Base-by-base conservation (phyloP, 2,329 filamentous ascomycete species). In the Hypoxylon rubiginosum region DNA sequence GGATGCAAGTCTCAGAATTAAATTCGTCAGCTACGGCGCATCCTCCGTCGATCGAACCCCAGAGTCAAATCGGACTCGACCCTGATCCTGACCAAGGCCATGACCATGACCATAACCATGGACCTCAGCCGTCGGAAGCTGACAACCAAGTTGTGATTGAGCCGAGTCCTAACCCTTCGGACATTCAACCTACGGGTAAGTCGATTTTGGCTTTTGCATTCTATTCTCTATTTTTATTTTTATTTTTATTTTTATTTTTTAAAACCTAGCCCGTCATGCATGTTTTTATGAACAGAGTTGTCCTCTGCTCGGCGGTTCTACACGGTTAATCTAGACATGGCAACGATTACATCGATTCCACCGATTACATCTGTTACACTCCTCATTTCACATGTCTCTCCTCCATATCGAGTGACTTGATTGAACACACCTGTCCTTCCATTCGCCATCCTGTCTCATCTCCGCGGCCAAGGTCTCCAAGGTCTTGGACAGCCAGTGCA, bases 11-110 rank as follows among this genome's bases (percentile, higher is more conserved):
- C 67, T 63, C 66, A 59, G 58, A 71, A 59, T 56, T 36, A 66
- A 64, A 62, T 32, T 68, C 70, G 61, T 66, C 70, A 65, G 70
- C 64, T 66, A 66, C 71, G 64, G 69, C 58, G 58, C 63, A 64
- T 59, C 55, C 68, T 51, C 62, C 66, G 62, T 70, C 67, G 55
- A 71, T 71, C 63, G 50, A 45, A 51, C 48, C 39, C 41, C 61
- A 64, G 55, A 71, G 58, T 67, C 66, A 57, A 64, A 58, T 64
- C 49, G 55, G 58, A 54, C 51, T 49, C 39, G 48, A 24, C n/a
- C 57, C 26, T 28, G 45, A 49, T 19, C 61, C 61, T 64, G 45
- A 34, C 28, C 58, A 30, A 30, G 51, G 55, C 32, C 58, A 30
- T 45, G 48, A 24, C n/a, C 57, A n/a, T 28, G 45, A 49, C 24